Base-by-base conservation (phyloP, 371 early-diverging fungal genomes). In the Astathelohania contejeani region DNA sequence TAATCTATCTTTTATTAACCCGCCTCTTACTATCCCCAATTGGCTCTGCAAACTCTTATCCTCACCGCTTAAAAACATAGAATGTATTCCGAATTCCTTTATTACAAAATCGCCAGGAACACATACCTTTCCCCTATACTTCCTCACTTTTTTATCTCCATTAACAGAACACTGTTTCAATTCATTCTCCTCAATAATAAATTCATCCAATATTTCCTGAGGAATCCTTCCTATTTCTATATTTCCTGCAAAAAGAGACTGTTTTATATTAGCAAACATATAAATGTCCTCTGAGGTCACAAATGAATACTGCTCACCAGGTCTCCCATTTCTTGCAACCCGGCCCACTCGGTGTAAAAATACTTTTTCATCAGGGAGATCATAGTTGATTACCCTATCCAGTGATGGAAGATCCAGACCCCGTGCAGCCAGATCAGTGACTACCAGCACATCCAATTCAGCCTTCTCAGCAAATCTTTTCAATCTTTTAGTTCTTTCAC, bases 321-420 rank as follows among this genome's bases (percentile, higher is more conserved):
- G 78, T 56, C 84, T 79, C 54, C 92, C 92, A 1, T 90, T 90
- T 77, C 93, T 83, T 9, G 88, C 93, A 27, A 85, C 85, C 77
- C 98, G 82, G 58, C 95, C 98, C 10, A 90, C 90, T 64, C 98
- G 82, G 78, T 97, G 98, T 19, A 95, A 79, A 78, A 92, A 88
- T 19, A 91, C 83, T 71, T 91, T 94, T 68, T 84, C 81, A 39
- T 83, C 80, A 14, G 86, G 79, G 69, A 94, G 89, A 58, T 94
- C 91, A 67, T 88, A 93, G 74, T 92, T 91, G 76, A 96, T 81
- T 29, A 94, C 89, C 58, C 87, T 83, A 65, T 89, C 88, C 25
- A 96, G 74, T 18, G 86, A 80, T 16, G 92, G 93, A 50, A 96
- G 88, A 79, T 96, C 95, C 49, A 96, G 84, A 81, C 97, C 96